These are phyloP conservation scores for Capsicum rhomboideum DNA, from an alignment of 257 asterid species.

Conservation along the genomic window DNA sequence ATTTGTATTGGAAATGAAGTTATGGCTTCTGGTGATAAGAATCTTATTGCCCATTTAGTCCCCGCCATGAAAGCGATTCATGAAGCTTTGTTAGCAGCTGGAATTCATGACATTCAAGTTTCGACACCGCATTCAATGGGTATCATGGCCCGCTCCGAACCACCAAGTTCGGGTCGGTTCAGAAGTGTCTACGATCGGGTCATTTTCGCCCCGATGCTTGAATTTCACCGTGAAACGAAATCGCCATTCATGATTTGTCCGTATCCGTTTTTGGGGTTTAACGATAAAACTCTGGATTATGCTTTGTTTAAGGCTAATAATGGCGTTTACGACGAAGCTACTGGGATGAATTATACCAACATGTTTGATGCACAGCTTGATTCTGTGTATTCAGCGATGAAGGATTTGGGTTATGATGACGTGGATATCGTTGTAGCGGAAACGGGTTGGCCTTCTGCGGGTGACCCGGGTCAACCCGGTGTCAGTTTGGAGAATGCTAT, in stretches of 20 bases:
- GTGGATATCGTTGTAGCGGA: slow-evolving; percentile 35
- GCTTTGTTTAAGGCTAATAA: slow-evolving; percentile 30
- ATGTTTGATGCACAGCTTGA: slow-evolving; percentile 49
- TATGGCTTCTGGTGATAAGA: slow-evolving; percentile 8
- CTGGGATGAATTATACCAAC: slow-evolving; percentile 23
- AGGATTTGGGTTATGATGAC: slow-evolving; percentile 18
- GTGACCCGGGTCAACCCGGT: slow-evolving; percentile 34
- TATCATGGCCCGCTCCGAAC: slow-evolving; percentile 9
- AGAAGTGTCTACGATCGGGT: slow-evolving; percentile 18
- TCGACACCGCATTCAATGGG: slow-evolving; percentile 12
- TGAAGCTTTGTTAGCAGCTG: slow-evolving; percentile 23
- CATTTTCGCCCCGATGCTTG: slow-evolving; percentile 15
- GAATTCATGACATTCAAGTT: slow-evolving; percentile 12
- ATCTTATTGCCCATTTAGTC: slow-evolving; percentile 19
- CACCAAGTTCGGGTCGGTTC: slow-evolving; percentile 18
- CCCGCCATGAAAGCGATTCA: slow-evolving; percentile 40
- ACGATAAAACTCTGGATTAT: slow-evolving; percentile 21
- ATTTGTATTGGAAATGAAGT: slow-evolving; percentile 27
- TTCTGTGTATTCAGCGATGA: slow-evolving; percentile 34
- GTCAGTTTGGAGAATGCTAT: slow-evolving; percentile 22
- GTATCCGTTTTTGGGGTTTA: slow-evolving; percentile 35
- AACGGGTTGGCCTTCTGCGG: slow-evolving; percentile 48
- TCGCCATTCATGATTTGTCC: slow-evolving; percentile 44
- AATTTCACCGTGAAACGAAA: slow-evolving; percentile 14
- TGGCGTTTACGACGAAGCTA: slow-evolving; percentile 20